phyloP scores from a whole-genome alignment of 345 rosid genomes.

The Euclidium syriacum region DNA sequence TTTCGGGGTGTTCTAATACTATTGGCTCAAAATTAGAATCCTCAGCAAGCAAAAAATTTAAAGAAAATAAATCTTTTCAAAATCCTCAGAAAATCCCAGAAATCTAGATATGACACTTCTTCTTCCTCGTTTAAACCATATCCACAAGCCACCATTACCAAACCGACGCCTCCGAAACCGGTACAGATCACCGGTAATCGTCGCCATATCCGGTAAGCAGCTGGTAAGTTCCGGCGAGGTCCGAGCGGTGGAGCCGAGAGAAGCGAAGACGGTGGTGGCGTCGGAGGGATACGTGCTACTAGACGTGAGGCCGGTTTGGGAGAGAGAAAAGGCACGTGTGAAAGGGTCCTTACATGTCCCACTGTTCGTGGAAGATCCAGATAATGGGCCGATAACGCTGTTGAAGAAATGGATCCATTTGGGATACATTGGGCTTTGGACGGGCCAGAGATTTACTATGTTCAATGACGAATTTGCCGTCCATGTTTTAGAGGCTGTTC shows the following conservation, averaged over 20 bases:
- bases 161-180: not conserved
- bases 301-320: slow-evolving; percentile 86
- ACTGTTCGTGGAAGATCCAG: slow-evolving; percentile 62
- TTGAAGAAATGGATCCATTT: slow-evolving; percentile 92
- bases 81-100: not conserved
- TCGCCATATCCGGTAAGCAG: slow-evolving; percentile 26
- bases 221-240: slow-evolving; percentile 64
- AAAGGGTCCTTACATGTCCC: slow-evolving; percentile 76
- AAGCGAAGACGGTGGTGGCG: slow-evolving; percentile 46
- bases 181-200: slow-evolving; percentile 11
- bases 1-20: not conserved
- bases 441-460: slow-evolving; percentile 79
- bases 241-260: slow-evolving; percentile 50
- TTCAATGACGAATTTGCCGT: slow-evolving; percentile 51
- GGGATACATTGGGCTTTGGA: slow-evolving; percentile 90
- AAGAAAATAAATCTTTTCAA: not conserved
- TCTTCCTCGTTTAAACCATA: slow-evolving; percentile 22
- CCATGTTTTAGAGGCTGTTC: slow-evolving; percentile 49
- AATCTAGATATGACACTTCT: slow-evolving; percentile 27
- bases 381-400: slow-evolving; percentile 60
- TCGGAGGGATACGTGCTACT: slow-evolving; percentile 52
- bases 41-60: not conserved
- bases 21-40: not conserved
- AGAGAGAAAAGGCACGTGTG: slow-evolving; percentile 71
- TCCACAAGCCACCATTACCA: slow-evolving; percentile 13